These are phyloP conservation scores for Suhomyces vadensis DNA, from an alignment of 805 yeast genomes.

Conservation along the genomic window DNA sequence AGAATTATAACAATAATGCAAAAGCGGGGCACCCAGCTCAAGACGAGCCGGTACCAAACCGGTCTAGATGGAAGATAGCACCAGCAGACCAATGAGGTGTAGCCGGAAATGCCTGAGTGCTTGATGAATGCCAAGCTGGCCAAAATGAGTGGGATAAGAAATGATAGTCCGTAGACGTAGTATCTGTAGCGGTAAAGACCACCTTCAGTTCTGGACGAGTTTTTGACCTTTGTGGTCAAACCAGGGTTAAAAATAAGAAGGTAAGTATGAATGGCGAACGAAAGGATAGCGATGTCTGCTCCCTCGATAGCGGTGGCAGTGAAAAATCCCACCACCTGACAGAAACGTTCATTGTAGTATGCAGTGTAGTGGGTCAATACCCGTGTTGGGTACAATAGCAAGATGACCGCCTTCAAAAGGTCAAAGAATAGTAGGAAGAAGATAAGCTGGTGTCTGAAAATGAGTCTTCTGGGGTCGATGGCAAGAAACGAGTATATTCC, in stretches of 20 bases:
- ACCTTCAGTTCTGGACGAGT: conserved; percentile 54
- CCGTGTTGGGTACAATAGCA: conserved; percentile 68
- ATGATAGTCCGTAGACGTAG: conserved; percentile 56
- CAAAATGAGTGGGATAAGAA: conserved; percentile 62
- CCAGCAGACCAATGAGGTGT: conserved; percentile 67
- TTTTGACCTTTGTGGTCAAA: conserved; percentile 41
- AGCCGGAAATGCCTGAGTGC: conserved; percentile 45
- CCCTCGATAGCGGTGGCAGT: conserved; percentile 82
- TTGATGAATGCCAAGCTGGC: conserved; percentile 71
- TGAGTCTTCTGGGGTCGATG: conserved; percentile 61
- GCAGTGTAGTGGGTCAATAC: conserved; percentile 45
- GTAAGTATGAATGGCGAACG: conserved; percentile 82
- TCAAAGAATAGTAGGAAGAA: conserved; percentile 70
- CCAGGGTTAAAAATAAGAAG: conserved; percentile 68
- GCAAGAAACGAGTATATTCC: conserved; percentile 62
- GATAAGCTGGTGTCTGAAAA: conserved; percentile 72
- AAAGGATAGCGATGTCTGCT: conserved; percentile 78
- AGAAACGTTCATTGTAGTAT: conserved; percentile 51
- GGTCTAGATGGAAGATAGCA: conserved; percentile 77
- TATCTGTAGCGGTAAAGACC: conserved; percentile 65
- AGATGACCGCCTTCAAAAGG: conserved; percentile 66
- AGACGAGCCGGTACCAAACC: conserved; percentile 66
- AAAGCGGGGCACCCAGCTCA: conserved; percentile 84
- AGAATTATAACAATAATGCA: conserved; percentile 62
- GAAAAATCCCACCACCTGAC: conserved; percentile 74